Evolutionary conservation across 2,329 filamentous ascomycete species (phyloP), one percentile per base, ranked within the genome.

Genomic region (Diaporthe ampelina): DNA sequence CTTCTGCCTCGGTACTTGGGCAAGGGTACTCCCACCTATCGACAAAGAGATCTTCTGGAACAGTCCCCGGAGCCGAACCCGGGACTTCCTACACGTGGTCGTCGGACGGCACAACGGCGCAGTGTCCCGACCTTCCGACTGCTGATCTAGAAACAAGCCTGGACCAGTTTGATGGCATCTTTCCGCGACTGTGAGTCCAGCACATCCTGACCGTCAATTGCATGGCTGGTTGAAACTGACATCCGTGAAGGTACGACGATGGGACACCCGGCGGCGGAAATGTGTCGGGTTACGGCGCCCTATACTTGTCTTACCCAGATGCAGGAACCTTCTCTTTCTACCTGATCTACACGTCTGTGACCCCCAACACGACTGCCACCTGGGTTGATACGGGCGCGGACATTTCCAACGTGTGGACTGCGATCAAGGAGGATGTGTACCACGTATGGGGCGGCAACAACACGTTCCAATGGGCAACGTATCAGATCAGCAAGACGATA

Each of bases 331-430:
- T 65, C 15, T 24, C 70, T 7, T 72, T 72, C 48, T 61, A 65
- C 48, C 70, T 72, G 19, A 10, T 52, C 7, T 72, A 72, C 29
- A 72, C 58, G 15, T 52, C 58, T 10, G 70, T 67, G 35, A 54
- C 70, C 2, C 70, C 70, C 5, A 72, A 72, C 37, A 65, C 58
- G 10, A 52, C 70, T 7, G 70, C 45, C 15, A 72, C 70, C 9
- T 72, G 70, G 70, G 48, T 72, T 17, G 70, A 72, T 6, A 52
- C 43, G 1, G 70, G 70, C 48, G 70, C 58, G n/a, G 70, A 72
- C 8, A 67, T 72, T 37, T 61, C 58, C 24, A 65, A 67, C 32
- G 70, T 72, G 24, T 72, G 70, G 70, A 24, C 43, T 15, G 70
- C 70, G 21, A 63, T 72, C 1, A 72, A 63, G 58, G 58, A 56